Conservation (phyloP, 345 rosid species). For the Populus ilicifolia region DNA sequence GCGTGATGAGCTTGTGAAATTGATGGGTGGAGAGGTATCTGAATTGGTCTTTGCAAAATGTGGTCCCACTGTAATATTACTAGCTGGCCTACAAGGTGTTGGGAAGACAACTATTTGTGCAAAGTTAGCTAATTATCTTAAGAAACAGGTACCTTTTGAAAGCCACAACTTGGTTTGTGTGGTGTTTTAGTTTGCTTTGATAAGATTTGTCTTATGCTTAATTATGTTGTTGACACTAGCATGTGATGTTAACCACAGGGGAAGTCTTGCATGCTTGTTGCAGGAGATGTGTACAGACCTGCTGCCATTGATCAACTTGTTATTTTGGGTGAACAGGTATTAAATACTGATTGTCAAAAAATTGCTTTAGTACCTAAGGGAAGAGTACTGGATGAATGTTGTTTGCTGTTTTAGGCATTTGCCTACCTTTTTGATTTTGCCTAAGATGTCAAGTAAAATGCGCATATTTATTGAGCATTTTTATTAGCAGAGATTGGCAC, state of each 20-base stretch:
- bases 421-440: background rate
- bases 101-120: conserved; percentile 98
- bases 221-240: conserved; percentile 10
- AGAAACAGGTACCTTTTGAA: conserved; percentile 63
- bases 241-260: conserved; percentile 44
- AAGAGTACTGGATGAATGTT: background rate
- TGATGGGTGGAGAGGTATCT: conserved; percentile 98
- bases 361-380: background rate
- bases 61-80: conserved; percentile 74
- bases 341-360: conserved; percentile 16
- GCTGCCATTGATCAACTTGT: conserved; percentile 98
- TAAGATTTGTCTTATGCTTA: conserved; percentile 4
- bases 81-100: conserved; percentile 98
- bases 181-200: background rate
- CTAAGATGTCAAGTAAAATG: conserved; percentile 1
- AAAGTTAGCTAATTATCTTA: conserved; percentile 84
- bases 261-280: conserved; percentile 89
- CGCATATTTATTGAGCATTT: background rate
- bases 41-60: conserved; percentile 81
- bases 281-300: conserved; percentile 98
- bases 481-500: background rate
- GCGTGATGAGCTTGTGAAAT: conserved; percentile 75
- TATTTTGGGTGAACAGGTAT: conserved; percentile 91
- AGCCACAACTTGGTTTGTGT: background rate
- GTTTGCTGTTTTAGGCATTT: background rate